Percentiles rank a stretch among this genome's conserved stretches.
phyloP scores from a whole-genome alignment of 2,329 filamentous ascomycete species.

The Cadophora sp. region DNA sequence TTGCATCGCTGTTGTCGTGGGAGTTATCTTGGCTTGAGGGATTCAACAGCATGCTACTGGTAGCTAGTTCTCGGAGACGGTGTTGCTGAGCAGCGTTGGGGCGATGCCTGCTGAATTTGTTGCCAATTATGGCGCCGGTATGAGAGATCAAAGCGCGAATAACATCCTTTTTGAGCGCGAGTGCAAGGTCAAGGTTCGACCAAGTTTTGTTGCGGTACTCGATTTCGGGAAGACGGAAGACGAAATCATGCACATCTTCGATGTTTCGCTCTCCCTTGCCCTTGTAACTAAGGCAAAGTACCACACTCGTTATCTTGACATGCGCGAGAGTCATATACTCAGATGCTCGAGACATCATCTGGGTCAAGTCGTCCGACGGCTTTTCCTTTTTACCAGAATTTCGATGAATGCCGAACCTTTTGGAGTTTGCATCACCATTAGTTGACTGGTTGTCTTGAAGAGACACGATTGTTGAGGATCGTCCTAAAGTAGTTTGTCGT shows the following conservation, averaged over 20 bases:
- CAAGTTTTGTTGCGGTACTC: constrained; percentile 99
- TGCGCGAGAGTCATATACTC: constrained; percentile 98
- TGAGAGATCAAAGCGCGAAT: constrained; percentile 94
- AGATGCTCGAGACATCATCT: constrained; percentile 94
- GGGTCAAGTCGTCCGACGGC: constrained; percentile 85
- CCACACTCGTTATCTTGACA: constrained; percentile 93
- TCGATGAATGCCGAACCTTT: constrained; percentile 60
- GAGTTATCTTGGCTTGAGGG: constrained; percentile 42
- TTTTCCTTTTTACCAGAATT: constrained; percentile 55
- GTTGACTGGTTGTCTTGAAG: constrained; percentile 37
- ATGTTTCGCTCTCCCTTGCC: constrained; percentile 94
- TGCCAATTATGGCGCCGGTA: constrained; percentile 94
- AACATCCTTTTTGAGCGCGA: constrained; percentile 92
- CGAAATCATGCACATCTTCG: constrained; percentile 96
- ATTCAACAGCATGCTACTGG: constrained; percentile 53
- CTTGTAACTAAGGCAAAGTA: constrained; percentile 95
- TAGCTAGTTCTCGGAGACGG: constrained; percentile 84
- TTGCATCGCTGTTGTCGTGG: constrained; percentile 44
- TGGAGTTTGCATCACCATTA: constrained; percentile 45
- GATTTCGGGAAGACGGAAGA: constrained; percentile 91
- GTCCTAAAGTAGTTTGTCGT: constrained; percentile 38
- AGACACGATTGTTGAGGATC: constrained; percentile 38
- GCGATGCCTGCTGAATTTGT: constrained; percentile 92
- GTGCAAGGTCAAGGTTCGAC: constrained; percentile 94
- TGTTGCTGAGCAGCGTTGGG: constrained; percentile 81